Evolutionary conservation across 192 early-diverging fungal genomes (phyloP).

Genomic region (Entomortierella chlamydospora): DNA sequence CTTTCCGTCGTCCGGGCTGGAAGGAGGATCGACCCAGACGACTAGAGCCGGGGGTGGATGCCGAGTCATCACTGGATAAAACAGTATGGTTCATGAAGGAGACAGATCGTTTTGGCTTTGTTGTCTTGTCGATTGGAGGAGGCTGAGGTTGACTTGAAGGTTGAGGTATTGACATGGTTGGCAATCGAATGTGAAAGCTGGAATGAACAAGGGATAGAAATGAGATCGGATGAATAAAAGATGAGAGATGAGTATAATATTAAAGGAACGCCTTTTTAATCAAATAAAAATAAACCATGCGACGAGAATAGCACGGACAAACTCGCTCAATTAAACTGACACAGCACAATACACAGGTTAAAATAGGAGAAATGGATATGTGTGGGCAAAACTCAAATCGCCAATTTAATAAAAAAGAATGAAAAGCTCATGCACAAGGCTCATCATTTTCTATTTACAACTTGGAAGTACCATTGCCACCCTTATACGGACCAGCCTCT

Average conservation of each 20-base stretch:
- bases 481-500: slow-evolving; percentile 26
- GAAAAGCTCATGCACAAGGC: too few relatives aligned
- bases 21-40: slow-evolving; percentile 19
- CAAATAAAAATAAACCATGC: too few relatives aligned
- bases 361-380: not conserved
- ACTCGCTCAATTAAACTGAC: too few relatives aligned
- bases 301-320: too few relatives aligned
- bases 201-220: not conserved
- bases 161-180: slow-evolving; percentile 3
- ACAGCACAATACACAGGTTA: too few relatives aligned
- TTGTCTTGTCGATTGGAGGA: slow-evolving; percentile 14
- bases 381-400: too few relatives aligned
- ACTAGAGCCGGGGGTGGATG: not conserved
- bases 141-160: slow-evolving; percentile 1
- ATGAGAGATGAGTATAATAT: not conserved
- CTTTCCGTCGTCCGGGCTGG: slow-evolving; percentile 22
- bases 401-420: too few relatives aligned
- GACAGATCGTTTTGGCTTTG: slow-evolving; percentile 37
- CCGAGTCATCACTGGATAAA: not conserved
- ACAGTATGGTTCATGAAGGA: slow-evolving; percentile 29
- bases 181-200: not conserved
- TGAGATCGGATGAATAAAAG: not conserved
- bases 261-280: too few relatives aligned
- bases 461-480: slow-evolving; percentile 12
- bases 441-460: too few relatives aligned